These are phyloP conservation scores for Gloeostereum incarnatum DNA, from an alignment of 768 basidiomycete species.

Conservation along the genomic window DNA sequence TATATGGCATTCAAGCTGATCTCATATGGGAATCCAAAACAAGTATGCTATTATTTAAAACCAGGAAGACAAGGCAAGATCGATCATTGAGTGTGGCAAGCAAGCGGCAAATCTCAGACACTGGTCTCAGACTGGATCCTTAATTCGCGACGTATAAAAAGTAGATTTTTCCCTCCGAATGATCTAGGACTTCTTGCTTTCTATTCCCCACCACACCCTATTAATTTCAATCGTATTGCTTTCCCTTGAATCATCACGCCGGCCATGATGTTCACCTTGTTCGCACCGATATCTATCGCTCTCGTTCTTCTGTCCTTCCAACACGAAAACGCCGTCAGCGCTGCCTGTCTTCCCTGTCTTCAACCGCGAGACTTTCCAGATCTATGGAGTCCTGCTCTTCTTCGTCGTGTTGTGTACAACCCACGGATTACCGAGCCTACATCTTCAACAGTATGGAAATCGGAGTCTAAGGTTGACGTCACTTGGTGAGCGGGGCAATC, in stretches of 20 bases:
- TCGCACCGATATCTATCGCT: slow-evolving; percentile 11
- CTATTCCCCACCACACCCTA: background rate
- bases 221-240: background rate
- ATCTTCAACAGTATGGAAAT: slow-evolving; percentile 26
- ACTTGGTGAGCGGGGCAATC: slow-evolving; percentile 32
- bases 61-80: too few species aligned
- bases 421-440: slow-evolving; percentile 33
- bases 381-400: slow-evolving; percentile 2
- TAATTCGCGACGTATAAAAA: too few species aligned
- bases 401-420: slow-evolving; percentile 24
- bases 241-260: slow-evolving; percentile 11
- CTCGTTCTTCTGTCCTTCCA: slow-evolving; percentile 15
- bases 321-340: slow-evolving; percentile 10
- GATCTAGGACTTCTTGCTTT: too few species aligned
- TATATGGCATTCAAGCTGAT: too few species aligned
- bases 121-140: too few species aligned
- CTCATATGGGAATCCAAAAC: too few species aligned
- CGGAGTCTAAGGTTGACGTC: slow-evolving; percentile 24
- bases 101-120: too few species aligned
- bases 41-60: too few species aligned
- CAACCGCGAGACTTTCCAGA: too few species aligned
- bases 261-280: slow-evolving; percentile 23
- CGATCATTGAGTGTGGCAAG: too few species aligned
- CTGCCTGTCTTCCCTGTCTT: too few species aligned
- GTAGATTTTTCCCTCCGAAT: too few species aligned